A percentile compares a stretch with the other conserved stretches of the same genome.
Evolutionary conservation across 306 rosid species (phyloP).

Genomic region (Senna tora): DNA sequence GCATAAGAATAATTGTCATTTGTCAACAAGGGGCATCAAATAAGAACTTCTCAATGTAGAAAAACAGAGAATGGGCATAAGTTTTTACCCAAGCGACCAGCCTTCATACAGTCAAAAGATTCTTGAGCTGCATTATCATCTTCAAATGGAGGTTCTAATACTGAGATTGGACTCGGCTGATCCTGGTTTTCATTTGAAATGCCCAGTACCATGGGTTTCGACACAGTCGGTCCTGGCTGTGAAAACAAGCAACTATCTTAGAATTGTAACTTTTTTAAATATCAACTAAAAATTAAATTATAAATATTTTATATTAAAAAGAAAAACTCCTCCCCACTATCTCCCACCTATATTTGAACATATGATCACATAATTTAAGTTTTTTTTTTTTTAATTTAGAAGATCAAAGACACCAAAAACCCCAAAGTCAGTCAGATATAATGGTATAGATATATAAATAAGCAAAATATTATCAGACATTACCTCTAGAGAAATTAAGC

Average conservation of each 20-base stretch:
- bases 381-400: no score
- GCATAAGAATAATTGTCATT: slow-evolving; percentile 16
- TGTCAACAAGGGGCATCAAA: neutral
- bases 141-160: slow-evolving; percentile 71
- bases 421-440: no score
- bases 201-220: slow-evolving; percentile 53
- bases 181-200: slow-evolving; percentile 62
- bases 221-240: slow-evolving; percentile 65
- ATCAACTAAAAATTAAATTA: no score
- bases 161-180: slow-evolving; percentile 92
- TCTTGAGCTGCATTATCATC: slow-evolving; percentile 59
- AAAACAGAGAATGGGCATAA: slow-evolving; percentile 19
- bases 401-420: no score
- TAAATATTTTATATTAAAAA: no score
- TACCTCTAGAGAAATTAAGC: slow-evolving; percentile 71
- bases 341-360: no score
- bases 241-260: slow-evolving; percentile 37
- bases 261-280: neutral
- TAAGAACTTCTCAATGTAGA: slow-evolving; percentile 24
- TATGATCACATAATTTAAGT: no score
- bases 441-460: neutral
- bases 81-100: slow-evolving; percentile 50
- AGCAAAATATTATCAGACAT: slow-evolving; percentile 19
- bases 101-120: slow-evolving; percentile 48
- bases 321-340: no score